Evolutionary conservation across 371 early-diverging fungal genomes (phyloP), one percentile per base, ranked within the genome.

Genomic region (Neoconidiobolus thromboides): DNA sequence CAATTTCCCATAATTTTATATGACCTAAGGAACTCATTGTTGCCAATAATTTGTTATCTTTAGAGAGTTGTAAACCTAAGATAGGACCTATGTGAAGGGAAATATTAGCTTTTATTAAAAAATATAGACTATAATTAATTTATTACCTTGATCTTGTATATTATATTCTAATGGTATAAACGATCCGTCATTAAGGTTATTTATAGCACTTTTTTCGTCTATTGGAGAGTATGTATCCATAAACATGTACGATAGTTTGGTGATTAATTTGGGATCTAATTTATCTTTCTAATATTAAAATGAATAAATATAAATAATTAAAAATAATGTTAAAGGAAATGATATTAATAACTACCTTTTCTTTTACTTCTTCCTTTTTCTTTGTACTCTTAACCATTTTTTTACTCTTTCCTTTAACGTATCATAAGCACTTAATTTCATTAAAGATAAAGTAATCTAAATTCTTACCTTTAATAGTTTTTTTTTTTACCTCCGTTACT

Each of bases 21-120:
- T 75, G 72, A 1, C 91, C 93, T n/a, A 81, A 65, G 64, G 79
- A 84, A 63, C 84, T 87, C 64, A 90, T 87, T 0, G 91, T 89
- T 0, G 81, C 91, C 26, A 93, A 69, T 69, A 93, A 69, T 2
- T 77, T 68, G 4, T 91, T 91, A 64, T 91, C 90, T 0, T 80
- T 74, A 0, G 91, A 91, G 0, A 91, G 69, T 1, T 75, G 70
- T 80, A 89, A 85, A 9, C 89, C 79, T 7, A 82, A 82, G 53
- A 87, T 79, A 14, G 85, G 76, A 61, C 78, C 82, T 67, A 71
- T 46, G 26, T 44, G 42, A 36, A n/a, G 51, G 37, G 36, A 0
- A 43, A n/a, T 5, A 14, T 58, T 12, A 38, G 48, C 38, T 10
- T 14, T 10, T 14, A 1, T 43, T 38, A 12, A 10, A 36, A 46